A percentile compares a stretch with the other conserved stretches of the same genome.
Conservation (phyloP, 179 eudicot species). For the Dionaea muscipula region DNA sequence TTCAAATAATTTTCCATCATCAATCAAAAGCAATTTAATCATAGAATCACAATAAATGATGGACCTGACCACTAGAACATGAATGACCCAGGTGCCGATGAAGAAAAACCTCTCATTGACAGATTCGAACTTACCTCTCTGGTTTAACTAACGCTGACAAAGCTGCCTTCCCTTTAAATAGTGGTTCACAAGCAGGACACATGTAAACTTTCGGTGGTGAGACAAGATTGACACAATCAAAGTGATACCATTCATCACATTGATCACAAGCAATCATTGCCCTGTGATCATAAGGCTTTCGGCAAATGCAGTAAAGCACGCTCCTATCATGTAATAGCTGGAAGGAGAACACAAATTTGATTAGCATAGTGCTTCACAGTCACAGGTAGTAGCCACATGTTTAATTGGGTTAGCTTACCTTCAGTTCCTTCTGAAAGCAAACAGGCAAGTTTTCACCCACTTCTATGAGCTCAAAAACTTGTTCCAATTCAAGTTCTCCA, state of each 20-base stretch:
- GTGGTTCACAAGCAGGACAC: conserved; percentile 83
- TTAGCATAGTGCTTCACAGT: conserved; percentile 5
- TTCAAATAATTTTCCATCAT: no score
- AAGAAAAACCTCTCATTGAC: neutral
- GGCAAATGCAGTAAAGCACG: conserved; percentile 89
- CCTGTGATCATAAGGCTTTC: conserved; percentile 80
- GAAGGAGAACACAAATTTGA: conserved; percentile 6
- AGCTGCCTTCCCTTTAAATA: conserved; percentile 21
- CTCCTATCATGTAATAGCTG: conserved; percentile 77
- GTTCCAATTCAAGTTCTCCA: conserved; percentile 59
- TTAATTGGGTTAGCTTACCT: conserved; percentile 30
- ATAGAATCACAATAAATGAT: neutral
- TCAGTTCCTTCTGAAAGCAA: conserved; percentile 65
- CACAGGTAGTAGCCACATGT: neutral
- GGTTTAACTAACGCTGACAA: conserved; percentile 19
- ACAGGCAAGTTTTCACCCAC: conserved; percentile 70
- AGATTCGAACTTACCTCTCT: conserved; percentile 32
- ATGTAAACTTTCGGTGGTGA: conserved; percentile 63
- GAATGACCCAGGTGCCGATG: neutral
- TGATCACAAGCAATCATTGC: conserved; percentile 95
- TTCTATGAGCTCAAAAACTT: conserved; percentile 64
- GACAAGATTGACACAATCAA: conserved; percentile 66
- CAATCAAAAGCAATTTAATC: no score
- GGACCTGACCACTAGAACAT: no score
- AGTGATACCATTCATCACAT: conserved; percentile 98